Conservation (phyloP, 2,329 filamentous ascomycete species). For the Madurella mycetomatis region DNA sequence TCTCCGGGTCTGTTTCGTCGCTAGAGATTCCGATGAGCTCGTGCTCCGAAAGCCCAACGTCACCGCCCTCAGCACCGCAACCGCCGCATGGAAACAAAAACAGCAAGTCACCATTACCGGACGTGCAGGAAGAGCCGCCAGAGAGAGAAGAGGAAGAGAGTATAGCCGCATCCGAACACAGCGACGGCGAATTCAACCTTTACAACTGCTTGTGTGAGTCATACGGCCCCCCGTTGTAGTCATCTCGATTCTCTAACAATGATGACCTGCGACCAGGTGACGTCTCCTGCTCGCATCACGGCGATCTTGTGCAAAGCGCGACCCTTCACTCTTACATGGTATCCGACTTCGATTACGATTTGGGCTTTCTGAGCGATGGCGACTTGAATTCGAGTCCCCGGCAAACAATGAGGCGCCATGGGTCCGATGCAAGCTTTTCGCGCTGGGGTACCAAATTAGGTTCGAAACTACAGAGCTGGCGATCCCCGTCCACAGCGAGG, state of each 20-base stretch:
- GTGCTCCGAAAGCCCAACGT: constrained; percentile 50
- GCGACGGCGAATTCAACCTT: constrained; percentile 42
- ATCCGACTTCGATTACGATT: constrained; percentile 58
- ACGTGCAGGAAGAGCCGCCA: constrained; percentile 78
- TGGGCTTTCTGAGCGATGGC: constrained; percentile 61
- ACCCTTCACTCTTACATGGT: constrained; percentile 36
- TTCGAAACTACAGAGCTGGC: constrained; percentile 55
- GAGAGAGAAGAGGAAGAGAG: constrained; percentile 61
- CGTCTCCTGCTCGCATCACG: constrained; percentile 55
- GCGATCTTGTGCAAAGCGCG: constrained; percentile 38
- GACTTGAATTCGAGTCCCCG: constrained; percentile 48
- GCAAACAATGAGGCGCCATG: constrained; percentile 53
- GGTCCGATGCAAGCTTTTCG: constrained; percentile 55
- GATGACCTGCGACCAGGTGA: constrained; percentile 46
- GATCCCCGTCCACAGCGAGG: constrained; percentile 42
- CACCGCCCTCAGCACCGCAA: constrained; percentile 41
- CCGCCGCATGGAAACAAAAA: constrained; percentile 34
- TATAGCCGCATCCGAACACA: constrained; percentile 45
- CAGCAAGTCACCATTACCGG: constrained; percentile 65
- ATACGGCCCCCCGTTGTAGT: background rate
- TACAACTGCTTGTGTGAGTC: constrained; percentile 72
- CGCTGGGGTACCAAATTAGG: constrained; percentile 63
- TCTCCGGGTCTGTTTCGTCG: constrained; percentile 73
- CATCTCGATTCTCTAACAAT: constrained; percentile 8
- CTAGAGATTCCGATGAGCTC: constrained; percentile 54